A percentile compares a stretch with the other conserved stretches of the same genome.
These are phyloP conservation scores for Boletus insuetus DNA, from an alignment of 768 basidiomycete genomes.

Conservation along the genomic window DNA sequence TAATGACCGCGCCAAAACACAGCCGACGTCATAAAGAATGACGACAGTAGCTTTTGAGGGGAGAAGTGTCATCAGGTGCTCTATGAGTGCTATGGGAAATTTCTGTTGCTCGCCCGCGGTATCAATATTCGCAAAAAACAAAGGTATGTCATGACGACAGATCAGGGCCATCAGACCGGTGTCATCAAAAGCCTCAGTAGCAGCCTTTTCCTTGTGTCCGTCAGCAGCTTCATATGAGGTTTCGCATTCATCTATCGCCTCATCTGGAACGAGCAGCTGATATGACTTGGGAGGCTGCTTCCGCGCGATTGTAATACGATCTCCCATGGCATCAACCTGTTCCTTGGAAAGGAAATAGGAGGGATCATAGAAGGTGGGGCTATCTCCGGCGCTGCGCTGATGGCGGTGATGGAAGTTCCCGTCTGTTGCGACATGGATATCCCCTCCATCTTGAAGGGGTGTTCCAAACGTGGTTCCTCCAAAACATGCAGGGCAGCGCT, in stretches of 20 bases:
- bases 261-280: constrained; percentile 27
- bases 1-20: too few species aligned
- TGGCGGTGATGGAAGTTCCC: constrained; percentile 8
- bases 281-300: constrained; percentile 12
- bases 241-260: constrained; percentile 36
- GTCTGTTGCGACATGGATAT: constrained; percentile 1
- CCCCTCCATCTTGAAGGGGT: neutral
- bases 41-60: too few species aligned
- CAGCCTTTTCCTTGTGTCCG: constrained; percentile 5
- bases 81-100: too few species aligned
- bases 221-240: constrained; percentile 8
- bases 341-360: constrained; percentile 34
- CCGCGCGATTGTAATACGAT: constrained; percentile 19
- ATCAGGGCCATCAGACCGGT: constrained; percentile 37
- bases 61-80: too few species aligned
- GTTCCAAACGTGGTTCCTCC: neutral
- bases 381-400: neutral
- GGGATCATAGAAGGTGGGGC: constrained; percentile 13
- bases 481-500: neutral
- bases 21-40: too few species aligned
- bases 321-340: constrained; percentile 33
- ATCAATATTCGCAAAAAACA: too few species aligned
- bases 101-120: too few species aligned
- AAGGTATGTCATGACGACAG: too few species aligned
- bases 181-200: constrained; percentile 29